Conservation (phyloP, 768 basidiomycete species). For the Chlorophyllum brunneum region DNA sequence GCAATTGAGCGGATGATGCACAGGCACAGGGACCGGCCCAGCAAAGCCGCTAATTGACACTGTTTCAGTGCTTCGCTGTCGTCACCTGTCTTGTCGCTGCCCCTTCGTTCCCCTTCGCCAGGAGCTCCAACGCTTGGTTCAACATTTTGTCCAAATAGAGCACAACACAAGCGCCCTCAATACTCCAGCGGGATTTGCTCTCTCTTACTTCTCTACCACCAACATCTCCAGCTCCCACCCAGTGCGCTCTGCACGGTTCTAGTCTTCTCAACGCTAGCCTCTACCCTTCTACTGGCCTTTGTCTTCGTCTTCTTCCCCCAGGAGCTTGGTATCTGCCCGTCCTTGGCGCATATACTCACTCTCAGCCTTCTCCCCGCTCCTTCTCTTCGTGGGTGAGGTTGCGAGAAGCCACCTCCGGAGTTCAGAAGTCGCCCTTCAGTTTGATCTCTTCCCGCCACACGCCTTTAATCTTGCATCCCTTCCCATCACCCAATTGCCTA, state of each 20-base stretch:
- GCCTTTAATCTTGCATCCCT: constrained; percentile 1
- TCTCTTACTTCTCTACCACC: constrained; percentile 13
- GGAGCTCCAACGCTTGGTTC: background rate
- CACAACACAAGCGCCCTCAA: constrained; percentile 6
- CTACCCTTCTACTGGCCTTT: constrained; percentile 4
- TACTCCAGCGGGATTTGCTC: background rate
- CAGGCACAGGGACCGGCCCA: background rate
- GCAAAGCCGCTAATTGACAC: background rate
- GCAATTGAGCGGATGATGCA: background rate
- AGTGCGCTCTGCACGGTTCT: constrained; percentile 1
- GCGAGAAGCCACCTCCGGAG: background rate
- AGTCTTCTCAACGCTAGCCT: constrained; percentile 7
- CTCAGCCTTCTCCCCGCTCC: background rate
- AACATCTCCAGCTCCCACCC: constrained; percentile 7
- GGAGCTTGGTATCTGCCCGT: background rate
- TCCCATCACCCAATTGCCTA: background rate
- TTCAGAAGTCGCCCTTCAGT: background rate
- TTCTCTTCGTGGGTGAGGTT: background rate
- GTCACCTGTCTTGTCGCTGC: constrained; percentile 12
- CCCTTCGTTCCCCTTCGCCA: constrained; percentile 6
- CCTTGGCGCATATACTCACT: constrained; percentile 10
- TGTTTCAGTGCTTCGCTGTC: constrained; percentile 9
- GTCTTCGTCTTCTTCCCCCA: background rate
- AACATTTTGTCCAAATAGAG: constrained; percentile 1
- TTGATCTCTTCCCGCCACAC: constrained; percentile 9